These are phyloP conservation scores for Fusarium multiceps DNA, from an alignment of 2,329 filamentous ascomycete genomes.

Conservation along the genomic window DNA sequence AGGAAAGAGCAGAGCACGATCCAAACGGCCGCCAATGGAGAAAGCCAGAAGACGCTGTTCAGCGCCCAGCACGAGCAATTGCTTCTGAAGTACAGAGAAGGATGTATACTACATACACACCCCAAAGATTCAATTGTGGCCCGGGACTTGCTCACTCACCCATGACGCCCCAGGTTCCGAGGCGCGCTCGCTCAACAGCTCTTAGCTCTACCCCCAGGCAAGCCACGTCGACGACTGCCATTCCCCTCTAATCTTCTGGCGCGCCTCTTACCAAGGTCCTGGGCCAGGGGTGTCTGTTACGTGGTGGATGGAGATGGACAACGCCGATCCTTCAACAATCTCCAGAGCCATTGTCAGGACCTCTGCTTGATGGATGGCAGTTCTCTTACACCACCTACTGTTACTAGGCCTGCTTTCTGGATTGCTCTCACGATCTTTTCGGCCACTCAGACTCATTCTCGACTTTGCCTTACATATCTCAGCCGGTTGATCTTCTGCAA, in stretches of 20 bases:
- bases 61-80: slow-evolving; percentile 33
- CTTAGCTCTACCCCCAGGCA: slow-evolving; percentile 40
- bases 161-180: slow-evolving; percentile 38
- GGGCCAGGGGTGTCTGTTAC: slow-evolving; percentile 41
- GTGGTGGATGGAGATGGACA: slow-evolving; percentile 35
- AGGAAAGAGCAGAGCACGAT: slow-evolving; percentile 22
- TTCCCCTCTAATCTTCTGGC: slow-evolving; percentile 45
- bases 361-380: slow-evolving; percentile 17
- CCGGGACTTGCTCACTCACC: slow-evolving; percentile 34
- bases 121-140: slow-evolving; percentile 17
- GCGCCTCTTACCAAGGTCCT: slow-evolving; percentile 42
- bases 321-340: slow-evolving; percentile 45
- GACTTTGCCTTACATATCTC: slow-evolving; percentile 32
- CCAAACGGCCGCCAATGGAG: slow-evolving; percentile 19
- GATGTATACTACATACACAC: slow-evolving; percentile 39
- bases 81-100: slow-evolving; percentile 18
- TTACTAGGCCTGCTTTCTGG: slow-evolving; percentile 17
- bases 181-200: slow-evolving; percentile 22
- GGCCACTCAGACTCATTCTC: slow-evolving; percentile 38
- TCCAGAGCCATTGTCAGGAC: slow-evolving; percentile 39
- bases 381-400: slow-evolving; percentile 18
- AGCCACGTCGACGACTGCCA: slow-evolving; percentile 41
- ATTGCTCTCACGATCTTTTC: slow-evolving; percentile 30
- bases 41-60: slow-evolving; percentile 31
- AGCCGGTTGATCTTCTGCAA: slow-evolving; percentile 3